phyloP scores from a whole-genome alignment of 306 rosid genomes.

The Corylus heterophylla region DNA sequence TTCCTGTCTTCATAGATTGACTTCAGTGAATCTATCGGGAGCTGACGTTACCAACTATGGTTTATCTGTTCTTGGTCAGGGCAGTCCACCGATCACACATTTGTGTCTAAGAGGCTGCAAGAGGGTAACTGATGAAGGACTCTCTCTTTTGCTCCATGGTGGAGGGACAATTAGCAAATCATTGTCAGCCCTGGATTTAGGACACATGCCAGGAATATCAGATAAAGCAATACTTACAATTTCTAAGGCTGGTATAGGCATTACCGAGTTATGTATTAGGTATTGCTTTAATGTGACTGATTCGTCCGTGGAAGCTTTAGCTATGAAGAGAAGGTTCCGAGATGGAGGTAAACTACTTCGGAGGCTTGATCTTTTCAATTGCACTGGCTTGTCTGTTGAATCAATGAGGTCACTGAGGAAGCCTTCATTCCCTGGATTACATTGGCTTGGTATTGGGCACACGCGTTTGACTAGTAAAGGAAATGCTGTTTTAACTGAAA shows the following conservation, averaged over 20 bases:
- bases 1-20: slow-evolving; percentile 19
- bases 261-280: slow-evolving; percentile 34
- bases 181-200: slow-evolving; percentile 33
- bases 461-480: slow-evolving; percentile 19
- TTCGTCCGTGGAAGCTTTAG: slow-evolving; percentile 29
- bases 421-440: slow-evolving; percentile 34
- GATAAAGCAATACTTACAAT: slow-evolving; percentile 28
- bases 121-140: slow-evolving; percentile 37
- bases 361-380: slow-evolving; percentile 32
- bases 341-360: slow-evolving; percentile 27
- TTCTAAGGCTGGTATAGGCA: slow-evolving; percentile 13
- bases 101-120: slow-evolving; percentile 33
- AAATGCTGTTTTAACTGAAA: slow-evolving; percentile 7
- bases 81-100: slow-evolving; percentile 23
- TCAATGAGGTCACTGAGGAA: slow-evolving; percentile 20
- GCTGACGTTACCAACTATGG: slow-evolving; percentile 32
- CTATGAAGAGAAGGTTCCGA: slow-evolving; percentile 21
- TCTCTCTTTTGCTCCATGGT: slow-evolving; percentile 19
- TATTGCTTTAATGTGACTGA: slow-evolving; percentile 28
- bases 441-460: slow-evolving; percentile 36
- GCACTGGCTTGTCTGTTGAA: slow-evolving; percentile 26
- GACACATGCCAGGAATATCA: slow-evolving; percentile 32
- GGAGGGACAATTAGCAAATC: slow-evolving; percentile 32
- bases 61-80: slow-evolving; percentile 29
- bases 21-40: slow-evolving; percentile 28